phyloP scores from a whole-genome alignment of 768 basidiomycete species.

The Rhodocollybia butyracea region DNA sequence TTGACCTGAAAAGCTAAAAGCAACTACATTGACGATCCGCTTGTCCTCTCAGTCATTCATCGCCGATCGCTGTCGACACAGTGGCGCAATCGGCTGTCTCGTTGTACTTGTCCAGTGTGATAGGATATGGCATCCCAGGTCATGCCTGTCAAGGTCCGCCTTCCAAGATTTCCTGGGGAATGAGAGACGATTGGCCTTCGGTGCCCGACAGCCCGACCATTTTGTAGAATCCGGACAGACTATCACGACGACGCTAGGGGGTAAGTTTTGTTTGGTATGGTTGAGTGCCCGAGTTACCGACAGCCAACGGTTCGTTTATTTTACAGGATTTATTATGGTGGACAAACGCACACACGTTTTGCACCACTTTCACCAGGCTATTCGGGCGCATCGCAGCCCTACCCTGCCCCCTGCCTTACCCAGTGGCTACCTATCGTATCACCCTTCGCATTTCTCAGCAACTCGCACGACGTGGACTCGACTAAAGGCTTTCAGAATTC shows the following conservation, averaged over 20 bases:
- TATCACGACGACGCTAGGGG: conserved; percentile 78
- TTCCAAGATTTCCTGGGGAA: conserved; percentile 72
- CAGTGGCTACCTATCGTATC: no score
- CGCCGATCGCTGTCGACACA: conserved; percentile 74
- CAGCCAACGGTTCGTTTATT: no score
- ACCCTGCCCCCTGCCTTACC: no score
- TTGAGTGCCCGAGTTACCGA: conserved; percentile 9
- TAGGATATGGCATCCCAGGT: conserved; percentile 72
- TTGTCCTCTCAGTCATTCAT: conserved; percentile 73
- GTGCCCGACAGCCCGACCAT: conserved; percentile 66
- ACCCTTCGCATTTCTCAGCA: no score
- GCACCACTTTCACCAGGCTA: conserved; percentile 12
- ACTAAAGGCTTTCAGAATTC: no score
- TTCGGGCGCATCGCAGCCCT: no score
- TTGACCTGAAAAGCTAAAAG: conserved; percentile 70
- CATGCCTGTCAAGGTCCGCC: conserved; percentile 86
- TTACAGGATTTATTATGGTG: conserved; percentile 44
- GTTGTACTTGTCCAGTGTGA: conserved; percentile 78
- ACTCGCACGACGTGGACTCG: no score
- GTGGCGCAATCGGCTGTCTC: conserved; percentile 73
- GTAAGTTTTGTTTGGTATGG: conserved; percentile 44
- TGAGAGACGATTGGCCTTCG: conserved; percentile 67
- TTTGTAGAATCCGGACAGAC: conserved; percentile 76
- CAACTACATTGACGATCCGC: conserved; percentile 69
- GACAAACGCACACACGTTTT: no score